phyloP scores from a whole-genome alignment of 257 asterid species.

The Thymus mandschuricus region DNA sequence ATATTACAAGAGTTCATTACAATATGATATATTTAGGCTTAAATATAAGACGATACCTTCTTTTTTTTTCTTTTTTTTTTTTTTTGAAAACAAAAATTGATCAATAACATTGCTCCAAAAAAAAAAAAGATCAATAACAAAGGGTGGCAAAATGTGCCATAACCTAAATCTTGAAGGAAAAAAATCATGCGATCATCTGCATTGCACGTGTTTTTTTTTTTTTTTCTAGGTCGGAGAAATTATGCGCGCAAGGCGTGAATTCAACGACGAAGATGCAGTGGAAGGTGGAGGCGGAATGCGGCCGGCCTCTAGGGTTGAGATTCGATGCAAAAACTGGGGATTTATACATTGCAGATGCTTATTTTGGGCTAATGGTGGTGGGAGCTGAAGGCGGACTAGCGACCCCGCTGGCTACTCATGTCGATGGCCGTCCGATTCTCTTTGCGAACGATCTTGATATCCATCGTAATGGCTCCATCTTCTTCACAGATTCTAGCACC shows the following conservation, averaged over 20 bases:
- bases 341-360: conserved; percentile 91
- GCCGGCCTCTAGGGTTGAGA: conserved; percentile 88
- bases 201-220: neutral
- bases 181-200: no score
- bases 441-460: conserved; percentile 93
- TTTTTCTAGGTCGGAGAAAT: conserved; percentile 73
- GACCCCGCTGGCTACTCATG: conserved; percentile 65
- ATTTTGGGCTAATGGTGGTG: conserved; percentile 73
- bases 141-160: no score
- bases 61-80: no score
- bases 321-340: conserved; percentile 66
- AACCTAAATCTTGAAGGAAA: no score
- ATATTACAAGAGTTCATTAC: no score
- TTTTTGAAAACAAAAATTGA: no score
- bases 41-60: no score
- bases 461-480: conserved; percentile 80
- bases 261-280: conserved; percentile 83
- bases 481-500: conserved; percentile 91
- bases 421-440: conserved; percentile 67
- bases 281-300: conserved; percentile 71
- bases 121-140: no score
- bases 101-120: no score
- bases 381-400: conserved; percentile 85
- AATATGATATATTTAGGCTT: no score
- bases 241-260: conserved; percentile 62